Conservation (phyloP, 768 basidiomycete species). For the Amanita pallidorosea region DNA sequence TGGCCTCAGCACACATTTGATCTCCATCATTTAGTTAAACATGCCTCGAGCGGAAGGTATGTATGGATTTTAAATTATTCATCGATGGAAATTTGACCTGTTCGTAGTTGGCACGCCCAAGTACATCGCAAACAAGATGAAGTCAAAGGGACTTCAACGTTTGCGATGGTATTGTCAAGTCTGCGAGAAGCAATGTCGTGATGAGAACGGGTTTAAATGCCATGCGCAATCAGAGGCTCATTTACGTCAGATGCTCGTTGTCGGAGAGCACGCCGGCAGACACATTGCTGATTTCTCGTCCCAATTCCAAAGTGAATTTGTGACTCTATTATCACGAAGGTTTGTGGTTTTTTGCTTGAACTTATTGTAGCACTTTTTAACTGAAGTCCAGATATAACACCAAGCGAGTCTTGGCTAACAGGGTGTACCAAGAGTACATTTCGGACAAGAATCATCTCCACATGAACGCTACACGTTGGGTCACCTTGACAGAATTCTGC, state of each 20-base stretch:
- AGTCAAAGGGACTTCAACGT: slow-evolving; percentile 91
- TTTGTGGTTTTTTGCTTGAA: slow-evolving; percentile 25
- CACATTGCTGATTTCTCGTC: slow-evolving; percentile 87
- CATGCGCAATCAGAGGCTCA: slow-evolving; percentile 84
- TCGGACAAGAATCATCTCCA: slow-evolving; percentile 88
- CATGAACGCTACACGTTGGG: slow-evolving; percentile 98
- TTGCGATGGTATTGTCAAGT: slow-evolving; percentile 99
- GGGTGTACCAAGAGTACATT: slow-evolving; percentile 97
- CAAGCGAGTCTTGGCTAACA: slow-evolving; percentile 89
- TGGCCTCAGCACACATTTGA: too few relatives aligned
- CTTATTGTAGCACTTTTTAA: slow-evolving; percentile 3
- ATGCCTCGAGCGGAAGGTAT: slow-evolving; percentile 85
- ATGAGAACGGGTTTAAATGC: slow-evolving; percentile 99
- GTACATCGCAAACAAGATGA: slow-evolving; percentile 91
- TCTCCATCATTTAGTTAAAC: slow-evolving; percentile 7
- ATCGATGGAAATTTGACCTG: background rate
- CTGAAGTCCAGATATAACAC: slow-evolving; percentile 62
- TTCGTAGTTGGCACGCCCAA: slow-evolving; percentile 75
- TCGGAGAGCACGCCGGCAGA: slow-evolving; percentile 86
- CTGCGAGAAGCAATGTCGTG: slow-evolving; percentile 96
- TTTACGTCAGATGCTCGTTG: slow-evolving; percentile 93
- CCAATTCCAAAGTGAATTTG: slow-evolving; percentile 87
- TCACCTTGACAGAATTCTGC: slow-evolving; percentile 91
- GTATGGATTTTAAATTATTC: background rate
- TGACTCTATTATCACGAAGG: slow-evolving; percentile 81